Conservation (phyloP, 352 stramenopile species). For the Pelagophyceae sp. region DNA sequence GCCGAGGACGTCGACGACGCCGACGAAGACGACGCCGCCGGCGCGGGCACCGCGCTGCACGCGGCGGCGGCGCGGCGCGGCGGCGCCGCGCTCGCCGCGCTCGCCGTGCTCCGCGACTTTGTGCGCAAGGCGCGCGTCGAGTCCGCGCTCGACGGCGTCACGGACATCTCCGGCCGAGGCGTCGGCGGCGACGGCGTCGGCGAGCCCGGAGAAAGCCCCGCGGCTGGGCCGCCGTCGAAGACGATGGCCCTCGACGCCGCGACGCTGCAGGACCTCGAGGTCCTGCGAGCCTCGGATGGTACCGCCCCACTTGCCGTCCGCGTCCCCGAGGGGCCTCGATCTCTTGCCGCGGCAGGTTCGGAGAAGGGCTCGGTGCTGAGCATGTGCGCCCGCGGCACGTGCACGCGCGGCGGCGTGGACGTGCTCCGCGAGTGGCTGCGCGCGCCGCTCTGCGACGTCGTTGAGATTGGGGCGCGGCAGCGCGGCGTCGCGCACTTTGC, state of each 20-base stretch:
- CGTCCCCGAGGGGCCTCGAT: slow-evolving; percentile 93
- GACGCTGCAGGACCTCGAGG: slow-evolving; percentile 92
- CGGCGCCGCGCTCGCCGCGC: no score
- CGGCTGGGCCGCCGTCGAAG: no score
- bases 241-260: slow-evolving; percentile 84
- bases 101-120: neutral
- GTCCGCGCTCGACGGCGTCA: neutral
- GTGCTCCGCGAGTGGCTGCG: slow-evolving; percentile 71
- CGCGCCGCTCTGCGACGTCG: slow-evolving; percentile 60
- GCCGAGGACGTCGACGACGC: neutral
- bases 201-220: no score
- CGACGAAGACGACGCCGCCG: neutral
- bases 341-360: slow-evolving; percentile 45
- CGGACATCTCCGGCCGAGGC: neutral
- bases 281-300: slow-evolving; percentile 42
- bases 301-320: no score
- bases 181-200: no score
- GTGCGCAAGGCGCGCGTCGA: neutral
- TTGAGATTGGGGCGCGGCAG: slow-evolving; percentile 57
- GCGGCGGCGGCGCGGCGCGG: no score
- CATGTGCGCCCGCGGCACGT: neutral
- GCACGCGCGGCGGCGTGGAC: slow-evolving; percentile 60
- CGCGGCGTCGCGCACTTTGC: slow-evolving; percentile 67
- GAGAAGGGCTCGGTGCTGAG: neutral
- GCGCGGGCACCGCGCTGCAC: no score